Base-by-base conservation (phyloP, 1,284 basidiomycete species). In the Irpex lacteus region DNA sequence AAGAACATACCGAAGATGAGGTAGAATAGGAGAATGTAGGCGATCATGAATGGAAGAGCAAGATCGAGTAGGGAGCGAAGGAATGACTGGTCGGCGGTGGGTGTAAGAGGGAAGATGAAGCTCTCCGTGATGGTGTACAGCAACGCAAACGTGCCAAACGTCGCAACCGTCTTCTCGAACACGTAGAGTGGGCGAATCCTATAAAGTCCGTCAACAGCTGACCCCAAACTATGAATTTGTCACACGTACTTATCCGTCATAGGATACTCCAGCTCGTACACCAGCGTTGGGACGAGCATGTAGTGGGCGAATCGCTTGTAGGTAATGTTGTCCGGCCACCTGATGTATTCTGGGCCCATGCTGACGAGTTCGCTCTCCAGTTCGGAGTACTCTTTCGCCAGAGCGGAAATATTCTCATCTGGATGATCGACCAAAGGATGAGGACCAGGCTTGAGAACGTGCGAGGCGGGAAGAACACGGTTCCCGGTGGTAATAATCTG, bases 211-310 rank as follows among this genome's bases (percentile, higher is more conserved):
- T 60, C 7, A 55, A 50, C 62, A 37, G 65, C 53, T 21, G 59
- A 32, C 57, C 21, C 5, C 52, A 63, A 50, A 49, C 40, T 15
- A 5, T 59, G 44, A 6, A 38, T 15, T 40, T 15, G 3, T n/a
- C 40, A 26, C 60, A 73, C 85, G 61, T 71, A 93, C 91, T 82
- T 80, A 32, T 92, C 87, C 1, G 95, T 98, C 52, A 96, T 81
- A 4, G 97, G 97, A 75, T 98, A 99, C 75, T 98, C 96, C 59
- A 99, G 82, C 74, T 98, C 94, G 74, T 99, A 99, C 4, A 98
- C 95, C 57, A 99, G 82, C 0, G 95, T 95, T 8, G 98, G 97
- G 56, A 96, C 90, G 59, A 97, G 79, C 76, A 95, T 87, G 76
- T 97, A 99, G 62, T 93, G 87, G 56, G 87, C 85, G 73, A 98